Base-by-base conservation (phyloP, 495 filamentous ascomycete genomes). In the Pyrenula massariospora region DNA sequence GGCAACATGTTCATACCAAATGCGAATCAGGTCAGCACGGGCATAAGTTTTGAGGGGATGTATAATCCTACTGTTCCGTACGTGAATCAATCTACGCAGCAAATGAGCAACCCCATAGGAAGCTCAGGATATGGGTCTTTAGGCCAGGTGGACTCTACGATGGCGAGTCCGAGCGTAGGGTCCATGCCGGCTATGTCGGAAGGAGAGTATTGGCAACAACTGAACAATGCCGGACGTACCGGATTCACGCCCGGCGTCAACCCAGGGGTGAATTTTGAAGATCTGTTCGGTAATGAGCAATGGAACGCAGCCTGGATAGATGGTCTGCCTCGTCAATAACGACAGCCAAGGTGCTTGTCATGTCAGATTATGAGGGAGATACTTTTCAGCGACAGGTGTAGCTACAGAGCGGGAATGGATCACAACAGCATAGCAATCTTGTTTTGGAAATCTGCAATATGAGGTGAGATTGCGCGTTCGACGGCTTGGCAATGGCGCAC, bases 231-330 rank as follows among this genome's bases (percentile, higher is more conserved):
- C 8, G 31, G 31, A 42, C 31, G 31, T 8, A 42, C 8, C 31
- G 31, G 31, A 42, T 42, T 42, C 56, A 47, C 24, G 48, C 19
- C 25, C 23, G 24, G 48, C 21, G 8, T 24, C 21, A 54, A 54
- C 3, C 51, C 60, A 50, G 55, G 59, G 3, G 53, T 56, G 1
- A 53, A 58, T 15, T 50, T 56, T 42, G 63, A 62, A 22, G 52
- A 64, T 24, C 36, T 64, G n/a, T 66, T 58, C 42, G 63, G 63
- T 10, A 62, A 64, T 49, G 63, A 64, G 31, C 31, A 42, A 42
- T 42, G 31, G 31, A 42, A 42, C 31, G 8, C 31, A 42, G 31
- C 31, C 15, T 42, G 31, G 31, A 42, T 42, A 15, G 31, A 42
- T 8, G 31, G 8, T 42, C 8, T 5, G 15, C 31, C 31, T 5